Evolutionary conservation across 2,329 filamentous ascomycete species (phyloP).

Genomic region (Colletotrichum eremochloae): DNA sequence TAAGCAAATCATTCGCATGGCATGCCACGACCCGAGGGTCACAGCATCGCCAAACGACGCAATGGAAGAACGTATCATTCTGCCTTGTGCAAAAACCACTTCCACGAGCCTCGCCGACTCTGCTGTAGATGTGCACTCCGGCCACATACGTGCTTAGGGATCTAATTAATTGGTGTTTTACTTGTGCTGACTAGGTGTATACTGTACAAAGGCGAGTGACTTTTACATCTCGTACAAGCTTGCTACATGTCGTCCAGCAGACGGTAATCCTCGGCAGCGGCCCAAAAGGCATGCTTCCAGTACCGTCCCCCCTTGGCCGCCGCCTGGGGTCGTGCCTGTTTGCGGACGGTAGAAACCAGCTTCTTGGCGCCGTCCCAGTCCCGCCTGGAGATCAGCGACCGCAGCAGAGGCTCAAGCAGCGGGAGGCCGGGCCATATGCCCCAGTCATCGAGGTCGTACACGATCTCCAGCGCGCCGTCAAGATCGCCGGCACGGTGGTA

Average conservation of each 20-base stretch:
- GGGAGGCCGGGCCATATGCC: constrained; percentile 45
- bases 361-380: constrained; percentile 48
- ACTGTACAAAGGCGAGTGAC: not conserved
- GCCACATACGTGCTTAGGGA: not conserved
- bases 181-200: not conserved
- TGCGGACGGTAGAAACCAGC: constrained; percentile 50
- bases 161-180: not conserved
- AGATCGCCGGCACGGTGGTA: constrained; percentile 38
- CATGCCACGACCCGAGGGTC: not conserved
- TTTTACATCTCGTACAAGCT: not conserved
- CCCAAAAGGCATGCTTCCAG: constrained; percentile 66
- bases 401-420: constrained; percentile 40
- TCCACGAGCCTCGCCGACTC: not conserved
- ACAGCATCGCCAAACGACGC: not conserved
- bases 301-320: constrained; percentile 48
- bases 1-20: not conserved
- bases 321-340: constrained; percentile 27
- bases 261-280: constrained; percentile 56
- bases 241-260: constrained; percentile 49
- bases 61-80: not conserved
- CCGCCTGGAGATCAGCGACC: constrained; percentile 28
- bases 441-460: constrained; percentile 57
- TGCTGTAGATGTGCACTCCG: not conserved
- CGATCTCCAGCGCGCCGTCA: constrained; percentile 51
- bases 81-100: not conserved